These are phyloP conservation scores for Allodekkera sacchari DNA, from an alignment of 805 yeast genomes.

Conservation along the genomic window DNA sequence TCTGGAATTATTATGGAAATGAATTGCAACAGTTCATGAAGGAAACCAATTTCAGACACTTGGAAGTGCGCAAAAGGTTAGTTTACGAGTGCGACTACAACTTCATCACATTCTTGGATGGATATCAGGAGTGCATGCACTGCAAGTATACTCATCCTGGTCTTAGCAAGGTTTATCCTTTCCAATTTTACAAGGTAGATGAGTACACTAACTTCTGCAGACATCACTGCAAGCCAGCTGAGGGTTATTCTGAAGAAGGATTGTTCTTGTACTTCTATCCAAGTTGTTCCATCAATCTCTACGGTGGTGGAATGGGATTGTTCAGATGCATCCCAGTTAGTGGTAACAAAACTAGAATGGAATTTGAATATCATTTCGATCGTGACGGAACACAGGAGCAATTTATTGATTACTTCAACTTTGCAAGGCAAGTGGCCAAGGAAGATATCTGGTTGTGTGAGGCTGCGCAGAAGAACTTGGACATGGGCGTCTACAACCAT, in stretches of 20 bases:
- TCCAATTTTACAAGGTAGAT: slow-evolving; percentile 20
- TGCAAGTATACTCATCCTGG: slow-evolving; percentile 22
- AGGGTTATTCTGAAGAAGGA: slow-evolving; percentile 7
- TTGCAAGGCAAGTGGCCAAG: slow-evolving; percentile 23
- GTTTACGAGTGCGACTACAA: too few relatives aligned
- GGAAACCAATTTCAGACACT: too few relatives aligned
- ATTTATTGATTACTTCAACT: slow-evolving; percentile 19
- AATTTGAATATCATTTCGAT: slow-evolving; percentile 22
- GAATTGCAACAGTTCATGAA: too few relatives aligned
- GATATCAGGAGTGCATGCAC: too few relatives aligned
- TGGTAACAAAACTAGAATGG: slow-evolving; percentile 20
- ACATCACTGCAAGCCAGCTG: slow-evolving; percentile 16
- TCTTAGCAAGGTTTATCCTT: slow-evolving; percentile 18
- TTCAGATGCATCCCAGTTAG: slow-evolving; percentile 20
- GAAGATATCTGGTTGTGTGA: slow-evolving; percentile 24
- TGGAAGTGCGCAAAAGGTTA: too few relatives aligned
- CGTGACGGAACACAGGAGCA: slow-evolving; percentile 19
- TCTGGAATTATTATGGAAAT: too few relatives aligned
- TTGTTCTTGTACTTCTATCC: slow-evolving; percentile 22
- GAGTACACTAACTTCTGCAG: slow-evolving; percentile 20
- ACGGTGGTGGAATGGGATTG: slow-evolving; percentile 23
- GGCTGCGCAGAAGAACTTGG: slow-evolving; percentile 19
- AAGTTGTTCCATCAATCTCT: slow-evolving; percentile 17
- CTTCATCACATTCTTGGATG: too few relatives aligned
- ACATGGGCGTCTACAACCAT: slow-evolving; percentile 14